These are phyloP conservation scores for Aegilops longissima DNA, from an alignment of 176 grass and related monocot species.

Conservation along the genomic window DNA sequence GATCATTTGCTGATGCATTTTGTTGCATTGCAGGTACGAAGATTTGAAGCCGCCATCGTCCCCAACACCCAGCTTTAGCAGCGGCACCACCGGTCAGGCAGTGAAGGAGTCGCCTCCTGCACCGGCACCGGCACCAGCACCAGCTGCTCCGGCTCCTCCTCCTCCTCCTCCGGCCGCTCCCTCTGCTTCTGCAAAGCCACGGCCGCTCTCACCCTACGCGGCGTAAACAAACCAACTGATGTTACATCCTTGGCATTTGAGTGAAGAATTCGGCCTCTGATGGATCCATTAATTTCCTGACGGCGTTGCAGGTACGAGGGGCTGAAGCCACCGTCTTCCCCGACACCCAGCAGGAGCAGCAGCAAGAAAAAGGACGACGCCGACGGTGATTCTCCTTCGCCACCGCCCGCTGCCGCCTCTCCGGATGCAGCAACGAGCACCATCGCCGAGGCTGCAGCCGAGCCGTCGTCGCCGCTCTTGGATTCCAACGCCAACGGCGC, in stretches of 20 bases:
- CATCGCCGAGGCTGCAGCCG: background rate
- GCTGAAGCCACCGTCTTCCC: constrained; percentile 24
- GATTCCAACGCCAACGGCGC: constrained; percentile 15
- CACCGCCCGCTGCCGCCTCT: background rate
- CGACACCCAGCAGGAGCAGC: background rate
- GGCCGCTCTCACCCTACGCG: constrained; percentile 30
- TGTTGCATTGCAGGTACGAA: background rate
- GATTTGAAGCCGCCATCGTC: constrained; percentile 18
- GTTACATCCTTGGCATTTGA: background rate
- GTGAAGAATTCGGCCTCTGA: background rate
- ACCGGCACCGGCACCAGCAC: background rate
- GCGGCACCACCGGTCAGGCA: background rate
- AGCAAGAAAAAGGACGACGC: background rate
- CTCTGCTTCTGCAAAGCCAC: background rate
- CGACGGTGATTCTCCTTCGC: background rate
- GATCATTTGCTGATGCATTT: background rate
- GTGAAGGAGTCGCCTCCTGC: background rate
- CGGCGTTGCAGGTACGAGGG: constrained; percentile 10
- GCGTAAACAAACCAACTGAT: background rate
- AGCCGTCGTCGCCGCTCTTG: background rate
- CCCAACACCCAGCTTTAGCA: background rate
- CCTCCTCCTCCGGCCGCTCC: background rate
- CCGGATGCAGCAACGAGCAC: background rate
- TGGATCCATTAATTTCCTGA: background rate
- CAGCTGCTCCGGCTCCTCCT: background rate